phyloP scores from a whole-genome alignment of 768 basidiomycete genomes.

The Clitopilus passeckerianus region DNA sequence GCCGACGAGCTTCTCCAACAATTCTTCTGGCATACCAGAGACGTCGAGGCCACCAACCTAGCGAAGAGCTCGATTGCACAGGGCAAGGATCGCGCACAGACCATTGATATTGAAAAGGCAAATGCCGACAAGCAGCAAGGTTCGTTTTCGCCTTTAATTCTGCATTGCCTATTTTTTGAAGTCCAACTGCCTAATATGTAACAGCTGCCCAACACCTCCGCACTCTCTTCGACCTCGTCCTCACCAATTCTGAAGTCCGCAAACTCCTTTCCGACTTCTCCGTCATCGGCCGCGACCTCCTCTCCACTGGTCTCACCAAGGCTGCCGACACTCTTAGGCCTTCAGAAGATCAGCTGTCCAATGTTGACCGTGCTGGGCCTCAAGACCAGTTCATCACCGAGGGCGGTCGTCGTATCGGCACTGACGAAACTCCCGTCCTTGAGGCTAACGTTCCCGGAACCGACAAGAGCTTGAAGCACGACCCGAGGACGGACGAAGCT shows the following conservation, averaged over 20 bases:
- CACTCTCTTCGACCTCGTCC: conserved; percentile 78
- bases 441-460: conserved; percentile 28
- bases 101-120: conserved; percentile 23
- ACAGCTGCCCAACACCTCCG: conserved; percentile 84
- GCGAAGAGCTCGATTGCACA: conserved; percentile 12
- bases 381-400: conserved; percentile 60
- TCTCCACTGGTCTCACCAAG: conserved; percentile 69
- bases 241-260: conserved; percentile 91
- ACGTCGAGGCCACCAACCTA: conserved; percentile 28
- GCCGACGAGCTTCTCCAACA: conserved; percentile 88
- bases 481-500: conserved; percentile 45
- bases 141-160: conserved; percentile 16
- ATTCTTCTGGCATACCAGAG: conserved; percentile 78
- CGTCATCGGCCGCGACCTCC: conserved; percentile 77
- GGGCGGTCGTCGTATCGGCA: conserved; percentile 25
- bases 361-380: conserved; percentile 67
- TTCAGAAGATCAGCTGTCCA: conserved; percentile 49
- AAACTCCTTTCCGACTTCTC: conserved; percentile 82
- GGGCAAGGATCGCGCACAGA: conserved; percentile 37
- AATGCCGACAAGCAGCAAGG: conserved; percentile 62
- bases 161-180: not conserved
- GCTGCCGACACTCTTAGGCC: conserved; percentile 70
- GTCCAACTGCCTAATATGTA: not conserved
- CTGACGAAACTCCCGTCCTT: conserved; percentile 27
- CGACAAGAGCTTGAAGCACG: conserved; percentile 26